phyloP scores from a whole-genome alignment of 176 grass and related monocot species.

The Ananas comosus region DNA sequence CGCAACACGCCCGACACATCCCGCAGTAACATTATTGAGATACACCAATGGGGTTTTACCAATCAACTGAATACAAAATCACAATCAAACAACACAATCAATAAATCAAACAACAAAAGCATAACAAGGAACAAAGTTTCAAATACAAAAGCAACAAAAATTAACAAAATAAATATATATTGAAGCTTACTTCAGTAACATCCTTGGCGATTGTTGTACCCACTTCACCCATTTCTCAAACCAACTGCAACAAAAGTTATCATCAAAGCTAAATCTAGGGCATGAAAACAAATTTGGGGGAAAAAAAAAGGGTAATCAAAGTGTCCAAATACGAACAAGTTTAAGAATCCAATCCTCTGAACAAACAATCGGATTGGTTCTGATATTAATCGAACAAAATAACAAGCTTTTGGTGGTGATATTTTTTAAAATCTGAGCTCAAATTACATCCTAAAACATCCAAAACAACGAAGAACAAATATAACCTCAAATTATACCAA shows the following conservation, averaged over 20 bases:
- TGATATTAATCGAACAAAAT: too few species aligned
- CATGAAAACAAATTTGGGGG: not conserved
- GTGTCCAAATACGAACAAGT: too few species aligned
- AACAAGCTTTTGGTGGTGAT: too few species aligned
- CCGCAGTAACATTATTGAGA: constrained; percentile 64
- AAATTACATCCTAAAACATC: too few species aligned
- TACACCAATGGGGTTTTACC: constrained; percentile 92
- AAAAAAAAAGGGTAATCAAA: not conserved
- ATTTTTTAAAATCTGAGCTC: too few species aligned
- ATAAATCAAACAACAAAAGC: not conserved
- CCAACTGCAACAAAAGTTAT: not conserved
- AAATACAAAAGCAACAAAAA: not conserved
- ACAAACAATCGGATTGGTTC: too few species aligned
- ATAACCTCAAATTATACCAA: too few species aligned
- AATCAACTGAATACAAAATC: constrained; percentile 46
- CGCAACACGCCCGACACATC: constrained; percentile 56
- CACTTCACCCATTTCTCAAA: constrained; percentile 38
- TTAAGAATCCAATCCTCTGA: too few species aligned
- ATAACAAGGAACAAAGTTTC: not conserved
- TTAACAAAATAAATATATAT: not conserved
- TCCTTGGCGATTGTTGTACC: constrained; percentile 49
- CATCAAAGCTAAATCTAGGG: not conserved
- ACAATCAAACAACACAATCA: not conserved
- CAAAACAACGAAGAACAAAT: too few species aligned
- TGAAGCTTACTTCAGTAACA: constrained; percentile 53